A percentile compares a stretch with the other conserved stretches of the same genome.
phyloP scores from a whole-genome alignment of 805 yeast genomes.

The Schizosaccharomyces octosporus region DNA sequence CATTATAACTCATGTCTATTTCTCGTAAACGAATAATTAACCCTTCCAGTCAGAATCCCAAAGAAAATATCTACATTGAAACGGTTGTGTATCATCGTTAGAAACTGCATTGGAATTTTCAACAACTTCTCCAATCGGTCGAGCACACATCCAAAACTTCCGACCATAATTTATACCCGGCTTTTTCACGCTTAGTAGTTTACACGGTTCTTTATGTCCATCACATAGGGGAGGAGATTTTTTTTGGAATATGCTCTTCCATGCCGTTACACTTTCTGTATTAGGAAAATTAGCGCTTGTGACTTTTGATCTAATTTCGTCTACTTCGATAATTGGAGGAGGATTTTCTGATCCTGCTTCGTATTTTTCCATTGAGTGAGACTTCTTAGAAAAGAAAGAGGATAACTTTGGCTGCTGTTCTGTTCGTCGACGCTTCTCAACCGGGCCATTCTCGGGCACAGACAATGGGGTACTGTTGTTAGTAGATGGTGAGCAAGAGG shows the following conservation, averaged over 20 bases:
- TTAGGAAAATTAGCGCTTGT: neutral
- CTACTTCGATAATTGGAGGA: too few species aligned
- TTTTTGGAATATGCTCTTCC: neutral
- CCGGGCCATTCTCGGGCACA: neutral
- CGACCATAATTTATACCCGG: constrained; percentile 17
- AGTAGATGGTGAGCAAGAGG: neutral
- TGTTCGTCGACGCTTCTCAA: neutral
- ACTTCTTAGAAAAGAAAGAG: neutral
- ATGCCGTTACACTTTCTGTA: neutral
- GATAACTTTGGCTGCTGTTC: neutral
- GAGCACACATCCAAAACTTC: constrained; percentile 17
- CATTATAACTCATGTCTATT: neutral
- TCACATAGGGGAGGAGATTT: constrained; percentile 11
- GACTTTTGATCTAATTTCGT: neutral
- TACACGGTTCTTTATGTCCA: constrained; percentile 16
- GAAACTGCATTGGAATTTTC: constrained; percentile 3
- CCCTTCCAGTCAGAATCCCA: constrained; percentile 10
- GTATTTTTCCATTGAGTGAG: neutral
- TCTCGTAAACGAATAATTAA: neutral
- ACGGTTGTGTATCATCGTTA: constrained; percentile 6
- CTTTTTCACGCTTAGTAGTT: constrained; percentile 11
- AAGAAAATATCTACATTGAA: constrained; percentile 14
- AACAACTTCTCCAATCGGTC: constrained; percentile 8
- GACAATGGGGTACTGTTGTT: neutral
- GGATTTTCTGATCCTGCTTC: neutral